Evolutionary conservation across 2,329 filamentous ascomycete species (phyloP), one percentile per base, ranked within the genome.

Genomic region (Microsporum canis): DNA sequence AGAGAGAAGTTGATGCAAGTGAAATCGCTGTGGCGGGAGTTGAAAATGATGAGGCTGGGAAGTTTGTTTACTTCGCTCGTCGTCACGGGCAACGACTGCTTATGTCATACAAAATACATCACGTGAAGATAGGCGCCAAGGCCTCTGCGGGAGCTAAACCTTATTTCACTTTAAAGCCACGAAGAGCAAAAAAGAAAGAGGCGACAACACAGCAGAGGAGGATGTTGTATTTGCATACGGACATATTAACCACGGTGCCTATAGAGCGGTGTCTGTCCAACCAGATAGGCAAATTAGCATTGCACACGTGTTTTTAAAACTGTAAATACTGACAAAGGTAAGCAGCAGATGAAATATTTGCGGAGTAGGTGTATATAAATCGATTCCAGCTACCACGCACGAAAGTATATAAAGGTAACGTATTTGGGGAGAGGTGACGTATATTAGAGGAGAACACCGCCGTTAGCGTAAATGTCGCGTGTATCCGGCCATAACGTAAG

Each of bases 41-140:
- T 2, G 8, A 38, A 60, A 60, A 36, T 57, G 38, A 55, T 49
- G 61, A 62, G 58, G 61, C 56, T 63, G 61, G 61, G 59, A 39
- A 12, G 47, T 31, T 43, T 63, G 58, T 63, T 63, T 63, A 63
- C 61, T 29, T 49, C 3, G 27, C 36, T 8, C 5, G 55, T 60
- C 55, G 58, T 43, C 47, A 60, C 8, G 55, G 55, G 55, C 61
- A 63, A 63, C 61, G 3, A 5, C n/a, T 5, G 58, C 3, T 53
- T 60, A 59, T 43, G 39, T 59, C 57, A 59, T 8, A 23, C 5
- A 31, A 33, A 23, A 3, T 5, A 8, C 12, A 33, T 29, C 49
- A 34, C 49, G 49, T 53, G 49, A 7, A n/a, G 12, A 27, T 10
- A 34, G 2, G 12, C 5, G 49, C 49, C 49, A 53, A 53, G 49